Conservation (phyloP, 2,329 filamentous ascomycete species). For the Fonsecaea pugnacius region DNA sequence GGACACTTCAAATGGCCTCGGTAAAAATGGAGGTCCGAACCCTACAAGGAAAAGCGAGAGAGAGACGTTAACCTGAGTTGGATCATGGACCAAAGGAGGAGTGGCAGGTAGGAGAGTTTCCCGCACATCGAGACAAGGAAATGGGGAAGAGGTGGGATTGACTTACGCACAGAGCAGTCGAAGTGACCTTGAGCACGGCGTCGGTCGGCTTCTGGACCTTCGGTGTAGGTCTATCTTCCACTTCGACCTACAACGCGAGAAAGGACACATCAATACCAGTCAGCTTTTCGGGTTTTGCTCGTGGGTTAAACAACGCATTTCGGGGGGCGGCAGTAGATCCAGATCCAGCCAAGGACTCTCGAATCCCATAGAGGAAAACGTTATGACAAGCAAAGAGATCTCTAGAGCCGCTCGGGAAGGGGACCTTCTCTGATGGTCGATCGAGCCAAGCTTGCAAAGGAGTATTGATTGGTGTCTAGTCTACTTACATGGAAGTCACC, state of each 20-base stretch:
- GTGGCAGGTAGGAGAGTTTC: not conserved
- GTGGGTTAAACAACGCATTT: not conserved
- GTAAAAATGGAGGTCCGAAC: constrained; percentile 61
- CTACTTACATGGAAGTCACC: constrained; percentile 33
- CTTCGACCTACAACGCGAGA: constrained; percentile 39
- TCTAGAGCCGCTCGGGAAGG: no score
- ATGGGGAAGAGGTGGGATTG: not conserved
- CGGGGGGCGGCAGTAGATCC: not conserved
- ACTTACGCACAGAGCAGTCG: constrained; percentile 36
- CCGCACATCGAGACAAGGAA: no score
- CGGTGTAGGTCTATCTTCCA: constrained; percentile 53
- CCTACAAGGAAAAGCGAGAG: constrained; percentile 55
- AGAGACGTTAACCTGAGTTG: constrained; percentile 38
- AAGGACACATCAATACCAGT: not conserved
- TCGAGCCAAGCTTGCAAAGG: not conserved
- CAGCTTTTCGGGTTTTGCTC: not conserved
- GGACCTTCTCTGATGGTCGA: not conserved
- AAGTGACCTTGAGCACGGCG: constrained; percentile 51
- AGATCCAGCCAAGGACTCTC: no score
- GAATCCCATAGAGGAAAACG: not conserved
- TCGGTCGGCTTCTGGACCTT: constrained; percentile 51
- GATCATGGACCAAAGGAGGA: not conserved
- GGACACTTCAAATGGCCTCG: constrained; percentile 58
- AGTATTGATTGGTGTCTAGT: not conserved
- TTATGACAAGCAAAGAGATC: not conserved